These are phyloP conservation scores for Cyclostephanos tholiformis DNA, from an alignment of 108 stramenopile genomes.

Conservation along the genomic window DNA sequence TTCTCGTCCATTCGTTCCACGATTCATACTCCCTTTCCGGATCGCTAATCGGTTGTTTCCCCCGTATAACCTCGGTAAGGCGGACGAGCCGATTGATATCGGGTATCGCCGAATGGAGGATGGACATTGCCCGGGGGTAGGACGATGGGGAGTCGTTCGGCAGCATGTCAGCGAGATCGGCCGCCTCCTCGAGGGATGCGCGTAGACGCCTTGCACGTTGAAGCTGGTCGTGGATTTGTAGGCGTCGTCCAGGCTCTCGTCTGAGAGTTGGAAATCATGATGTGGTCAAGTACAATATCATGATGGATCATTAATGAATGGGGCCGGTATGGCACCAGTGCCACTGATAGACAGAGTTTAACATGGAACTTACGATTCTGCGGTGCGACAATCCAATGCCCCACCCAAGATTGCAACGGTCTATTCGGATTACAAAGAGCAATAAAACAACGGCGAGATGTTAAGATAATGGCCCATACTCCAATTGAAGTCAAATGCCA, in stretches of 20 bases:
- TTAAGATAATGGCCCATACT: too few species aligned
- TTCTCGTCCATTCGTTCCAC: conserved; percentile 14
- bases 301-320: background rate
- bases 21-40: conserved; percentile 6
- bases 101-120: conserved; percentile 24
- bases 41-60: conserved; percentile 3
- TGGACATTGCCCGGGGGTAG: conserved; percentile 28
- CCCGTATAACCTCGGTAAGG: conserved; percentile 33
- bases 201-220: conserved; percentile 29
- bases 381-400: conserved; percentile 23
- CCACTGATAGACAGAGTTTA: background rate
- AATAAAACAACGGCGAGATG: too few species aligned
- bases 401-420: conserved; percentile 34
- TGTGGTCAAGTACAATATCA: too few species aligned
- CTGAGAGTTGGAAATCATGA: conserved; percentile 6
- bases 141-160: conserved; percentile 21
- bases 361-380: conserved; percentile 36
- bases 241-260: conserved; percentile 9
- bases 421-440: background rate
- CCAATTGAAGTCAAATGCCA: too few species aligned
- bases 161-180: conserved; percentile 20
- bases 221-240: conserved; percentile 26
- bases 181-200: conserved; percentile 33
- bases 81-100: conserved; percentile 32
- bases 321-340: background rate